Evolutionary conservation across 495 filamentous ascomycete species (phyloP).

Genomic region (Umbilicaria muhlenbergii): DNA sequence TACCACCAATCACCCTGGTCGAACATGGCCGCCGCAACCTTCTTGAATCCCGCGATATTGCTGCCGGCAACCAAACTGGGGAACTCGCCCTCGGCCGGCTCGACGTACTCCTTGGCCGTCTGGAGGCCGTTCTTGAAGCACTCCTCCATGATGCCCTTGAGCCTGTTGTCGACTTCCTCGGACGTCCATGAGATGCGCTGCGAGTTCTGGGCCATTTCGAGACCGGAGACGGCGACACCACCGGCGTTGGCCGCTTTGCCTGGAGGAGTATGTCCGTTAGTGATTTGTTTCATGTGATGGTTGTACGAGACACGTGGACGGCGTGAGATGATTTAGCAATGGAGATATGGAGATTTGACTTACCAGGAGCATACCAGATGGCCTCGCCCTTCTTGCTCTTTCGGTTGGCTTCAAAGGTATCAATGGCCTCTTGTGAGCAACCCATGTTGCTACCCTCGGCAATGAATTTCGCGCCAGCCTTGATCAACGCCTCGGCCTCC

Average conservation of each 20-base stretch:
- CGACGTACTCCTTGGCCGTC: slow-evolving; percentile 79
- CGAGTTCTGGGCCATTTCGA: slow-evolving; percentile 99
- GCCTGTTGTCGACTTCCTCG: slow-evolving; percentile 82
- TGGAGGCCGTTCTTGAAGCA: slow-evolving; percentile 85
- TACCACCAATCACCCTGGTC: slow-evolving; percentile 97
- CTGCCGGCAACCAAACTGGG: slow-evolving; percentile 81
- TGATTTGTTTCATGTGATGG: background rate
- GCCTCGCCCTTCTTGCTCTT: slow-evolving; percentile 50
- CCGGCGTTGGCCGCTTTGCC: slow-evolving; percentile 90
- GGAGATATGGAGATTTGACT: slow-evolving; percentile 6
- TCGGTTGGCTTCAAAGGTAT: slow-evolving; percentile 76
- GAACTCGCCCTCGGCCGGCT: slow-evolving; percentile 61
- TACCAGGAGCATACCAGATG: slow-evolving; percentile 92
- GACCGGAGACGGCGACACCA: slow-evolving; percentile 91
- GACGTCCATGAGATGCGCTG: slow-evolving; percentile 66
- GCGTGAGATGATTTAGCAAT: background rate
- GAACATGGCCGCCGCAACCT: slow-evolving; percentile 88
- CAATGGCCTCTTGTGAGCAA: slow-evolving; percentile 89
- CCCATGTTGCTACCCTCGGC: slow-evolving; percentile 99
- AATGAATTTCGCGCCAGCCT: slow-evolving; percentile 65
- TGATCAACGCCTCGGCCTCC: slow-evolving; percentile 72
- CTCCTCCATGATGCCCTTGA: slow-evolving; percentile 86
- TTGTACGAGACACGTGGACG: background rate
- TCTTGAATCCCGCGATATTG: slow-evolving; percentile 96
- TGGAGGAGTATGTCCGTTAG: slow-evolving; percentile 1